These are phyloP conservation scores for Saccharomycopsis fermentans DNA, from an alignment of 805 yeast species.

Conservation along the genomic window DNA sequence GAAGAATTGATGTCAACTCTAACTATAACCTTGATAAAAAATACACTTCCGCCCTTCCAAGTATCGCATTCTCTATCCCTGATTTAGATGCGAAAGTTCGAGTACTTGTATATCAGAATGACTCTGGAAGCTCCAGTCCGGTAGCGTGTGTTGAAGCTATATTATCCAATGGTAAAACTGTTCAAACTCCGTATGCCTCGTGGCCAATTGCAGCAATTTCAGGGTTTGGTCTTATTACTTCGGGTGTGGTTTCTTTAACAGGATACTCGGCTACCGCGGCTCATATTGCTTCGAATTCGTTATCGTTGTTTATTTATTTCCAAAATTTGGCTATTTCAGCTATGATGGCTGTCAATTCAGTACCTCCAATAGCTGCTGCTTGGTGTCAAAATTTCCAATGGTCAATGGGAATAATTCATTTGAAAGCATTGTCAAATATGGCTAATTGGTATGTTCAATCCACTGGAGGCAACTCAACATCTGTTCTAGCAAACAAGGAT, in stretches of 20 bases:
- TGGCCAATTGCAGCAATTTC: slow-evolving; percentile 96
- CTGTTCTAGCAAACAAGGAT: slow-evolving; percentile 53
- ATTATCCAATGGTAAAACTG: slow-evolving; percentile 83
- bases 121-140: slow-evolving; percentile 32
- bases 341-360: slow-evolving; percentile 87
- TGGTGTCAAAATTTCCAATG: slow-evolving; percentile 97
- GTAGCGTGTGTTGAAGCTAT: slow-evolving; percentile 91
- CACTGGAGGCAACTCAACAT: slow-evolving; percentile 84
- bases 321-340: slow-evolving; percentile 86
- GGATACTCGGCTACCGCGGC: slow-evolving; percentile 93
- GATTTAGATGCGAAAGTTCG: slow-evolving; percentile 88
- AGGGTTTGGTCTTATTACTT: slow-evolving; percentile 76
- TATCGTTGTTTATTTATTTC: slow-evolving; percentile 86
- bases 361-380: slow-evolving; percentile 96
- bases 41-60: slow-evolving; percentile 52
- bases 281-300: slow-evolving; percentile 93
- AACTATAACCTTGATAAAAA: slow-evolving; percentile 32
- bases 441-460: slow-evolving; percentile 93
- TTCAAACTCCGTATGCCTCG: slow-evolving; percentile 80
- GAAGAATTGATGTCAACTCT: slow-evolving; percentile 67
- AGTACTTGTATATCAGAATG: slow-evolving; percentile 50
- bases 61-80: slow-evolving; percentile 82
- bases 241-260: slow-evolving; percentile 76
- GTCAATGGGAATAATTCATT: slow-evolving; percentile 85
- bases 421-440: slow-evolving; percentile 67